These are phyloP conservation scores for Chaetomiaceae sp. DNA, from an alignment of 2,329 filamentous ascomycete species.

Conservation along the genomic window DNA sequence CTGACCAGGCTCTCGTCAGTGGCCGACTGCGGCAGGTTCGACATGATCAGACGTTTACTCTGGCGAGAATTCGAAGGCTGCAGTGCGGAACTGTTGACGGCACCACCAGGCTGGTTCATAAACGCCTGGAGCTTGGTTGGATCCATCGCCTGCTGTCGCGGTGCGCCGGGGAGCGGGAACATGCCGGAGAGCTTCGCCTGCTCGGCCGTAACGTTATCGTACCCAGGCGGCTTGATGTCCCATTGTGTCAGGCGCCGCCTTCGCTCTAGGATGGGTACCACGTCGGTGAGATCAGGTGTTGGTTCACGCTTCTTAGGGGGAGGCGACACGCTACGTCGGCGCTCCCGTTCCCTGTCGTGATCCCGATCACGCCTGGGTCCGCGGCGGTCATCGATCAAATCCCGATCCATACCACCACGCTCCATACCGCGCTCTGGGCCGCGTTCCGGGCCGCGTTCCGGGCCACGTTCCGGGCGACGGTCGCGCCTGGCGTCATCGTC, in stretches of 20 bases:
- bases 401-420: slow-evolving; percentile 8
- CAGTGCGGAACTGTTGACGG: slow-evolving; percentile 69
- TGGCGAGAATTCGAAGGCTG: slow-evolving; percentile 92
- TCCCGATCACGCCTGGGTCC: slow-evolving; percentile 39
- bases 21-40: slow-evolving; percentile 70
- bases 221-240: slow-evolving; percentile 98
- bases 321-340: slow-evolving; percentile 72
- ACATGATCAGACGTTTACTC: slow-evolving; percentile 83
- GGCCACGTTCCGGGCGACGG: slow-evolving; percentile 32
- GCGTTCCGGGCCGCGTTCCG: slow-evolving; percentile 28
- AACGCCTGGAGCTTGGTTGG: slow-evolving; percentile 90
- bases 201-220: slow-evolving; percentile 96
- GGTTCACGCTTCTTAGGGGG: slow-evolving; percentile 89
- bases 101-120: slow-evolving; percentile 79
- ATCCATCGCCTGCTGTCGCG: slow-evolving; percentile 92
- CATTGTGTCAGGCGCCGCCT: slow-evolving; percentile 95
- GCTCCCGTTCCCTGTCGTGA: slow-evolving; percentile 51
- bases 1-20: slow-evolving; percentile 71
- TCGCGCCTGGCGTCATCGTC: slow-evolving; percentile 61
- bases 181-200: slow-evolving; percentile 98
- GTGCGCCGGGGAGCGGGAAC: slow-evolving; percentile 95
- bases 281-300: slow-evolving; percentile 87
- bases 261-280: slow-evolving; percentile 76
- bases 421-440: slow-evolving; percentile 20
- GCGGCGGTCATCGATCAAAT: slow-evolving; percentile 54